phyloP scores from a whole-genome alignment of 148 eudicot species.

The Polygonum maritimum region DNA sequence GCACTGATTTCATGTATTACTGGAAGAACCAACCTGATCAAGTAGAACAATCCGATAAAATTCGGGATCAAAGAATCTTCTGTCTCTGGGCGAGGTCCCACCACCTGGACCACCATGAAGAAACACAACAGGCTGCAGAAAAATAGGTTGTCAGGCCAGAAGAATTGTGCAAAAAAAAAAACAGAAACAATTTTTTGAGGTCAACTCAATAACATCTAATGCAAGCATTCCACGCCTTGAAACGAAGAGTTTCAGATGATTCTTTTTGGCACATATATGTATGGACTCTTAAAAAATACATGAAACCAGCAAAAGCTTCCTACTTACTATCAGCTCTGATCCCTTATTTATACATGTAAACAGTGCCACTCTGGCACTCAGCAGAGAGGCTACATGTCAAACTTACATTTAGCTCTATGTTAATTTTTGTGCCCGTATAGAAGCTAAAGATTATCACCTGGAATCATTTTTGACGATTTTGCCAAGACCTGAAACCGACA shows the following conservation, averaged over 20 bases:
- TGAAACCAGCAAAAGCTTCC: not conserved
- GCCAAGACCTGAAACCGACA: no score
- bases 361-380: no score
- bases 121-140: constrained; percentile 84
- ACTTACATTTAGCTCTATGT: no score
- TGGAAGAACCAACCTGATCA: constrained; percentile 62
- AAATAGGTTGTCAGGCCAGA: not conserved
- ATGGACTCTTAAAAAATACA: not conserved
- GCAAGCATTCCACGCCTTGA: not conserved
- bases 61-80: constrained; percentile 85
- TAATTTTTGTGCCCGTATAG: no score
- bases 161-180: not conserved
- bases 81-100: constrained; percentile 84
- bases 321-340: no score
- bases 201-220: no score
- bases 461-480: no score
- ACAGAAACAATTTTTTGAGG: no score
- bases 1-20: no score
- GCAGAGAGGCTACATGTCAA: no score
- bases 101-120: constrained; percentile 99
- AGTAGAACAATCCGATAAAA: constrained; percentile 84
- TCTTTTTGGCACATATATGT: not conserved
- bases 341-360: no score
- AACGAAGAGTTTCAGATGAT: not conserved
- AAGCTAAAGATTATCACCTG: no score